Conservation (phyloP, 2,329 filamentous ascomycete species). For the Thelonectria blattea region DNA sequence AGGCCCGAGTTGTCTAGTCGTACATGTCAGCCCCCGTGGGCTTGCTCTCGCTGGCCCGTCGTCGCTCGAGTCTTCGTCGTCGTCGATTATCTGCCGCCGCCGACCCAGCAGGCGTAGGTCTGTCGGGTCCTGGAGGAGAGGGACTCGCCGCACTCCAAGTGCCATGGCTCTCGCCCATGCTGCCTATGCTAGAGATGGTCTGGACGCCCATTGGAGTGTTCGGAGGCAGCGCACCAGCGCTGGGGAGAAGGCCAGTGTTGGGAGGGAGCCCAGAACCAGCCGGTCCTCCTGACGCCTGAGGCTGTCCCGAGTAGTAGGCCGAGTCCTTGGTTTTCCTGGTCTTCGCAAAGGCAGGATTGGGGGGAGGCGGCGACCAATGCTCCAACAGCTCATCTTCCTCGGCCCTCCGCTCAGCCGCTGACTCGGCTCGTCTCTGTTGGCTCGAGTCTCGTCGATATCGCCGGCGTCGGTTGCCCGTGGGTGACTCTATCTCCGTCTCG, state of each 20-base stretch:
- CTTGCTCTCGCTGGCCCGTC: constrained; percentile 48
- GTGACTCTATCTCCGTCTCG: constrained; percentile 60
- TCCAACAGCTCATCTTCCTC: constrained; percentile 49
- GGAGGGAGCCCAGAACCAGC: constrained; percentile 27
- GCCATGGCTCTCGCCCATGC: constrained; percentile 54
- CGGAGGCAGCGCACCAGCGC: background rate
- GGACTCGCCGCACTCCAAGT: constrained; percentile 62
- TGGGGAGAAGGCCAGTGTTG: background rate
- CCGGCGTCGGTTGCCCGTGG: constrained; percentile 47
- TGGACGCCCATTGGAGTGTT: constrained; percentile 42
- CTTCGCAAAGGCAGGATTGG: constrained; percentile 62
- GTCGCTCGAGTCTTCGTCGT: constrained; percentile 60
- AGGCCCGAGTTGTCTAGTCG: constrained; percentile 35
- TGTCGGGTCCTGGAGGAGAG: constrained; percentile 48
- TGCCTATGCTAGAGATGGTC: constrained; percentile 56
- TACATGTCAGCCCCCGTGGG: constrained; percentile 47
- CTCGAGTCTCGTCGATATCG: constrained; percentile 63
- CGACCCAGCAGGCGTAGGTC: constrained; percentile 45
- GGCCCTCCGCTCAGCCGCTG: constrained; percentile 52
- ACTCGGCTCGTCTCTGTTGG: constrained; percentile 50
- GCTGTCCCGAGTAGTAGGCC: constrained; percentile 64
- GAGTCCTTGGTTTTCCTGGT: constrained; percentile 63
- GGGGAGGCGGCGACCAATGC: constrained; percentile 62
- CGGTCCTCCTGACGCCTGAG: constrained; percentile 51
- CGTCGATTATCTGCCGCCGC: constrained; percentile 57